Conservation (phyloP, 2,329 filamentous ascomycete genomes). For the Alternaria postmessia region DNA sequence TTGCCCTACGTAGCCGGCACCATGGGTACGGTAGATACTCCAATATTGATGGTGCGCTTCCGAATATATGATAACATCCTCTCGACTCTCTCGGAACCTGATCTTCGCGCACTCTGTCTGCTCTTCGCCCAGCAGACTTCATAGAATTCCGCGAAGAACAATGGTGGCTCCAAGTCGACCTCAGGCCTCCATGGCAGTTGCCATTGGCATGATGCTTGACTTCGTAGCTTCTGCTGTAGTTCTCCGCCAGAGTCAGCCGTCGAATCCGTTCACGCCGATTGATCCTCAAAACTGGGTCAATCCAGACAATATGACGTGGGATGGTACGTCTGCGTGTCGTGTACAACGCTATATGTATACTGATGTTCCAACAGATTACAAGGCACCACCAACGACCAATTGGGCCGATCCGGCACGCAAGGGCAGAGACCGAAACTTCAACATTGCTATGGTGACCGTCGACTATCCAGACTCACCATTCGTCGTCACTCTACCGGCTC, state of each 20-base stretch:
- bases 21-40: background rate
- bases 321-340: conserved; percentile 12
- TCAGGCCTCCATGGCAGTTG: conserved; percentile 20
- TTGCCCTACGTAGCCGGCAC: background rate
- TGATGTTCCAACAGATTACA: conserved; percentile 50
- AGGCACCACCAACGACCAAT: conserved; percentile 56
- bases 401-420: conserved; percentile 58
- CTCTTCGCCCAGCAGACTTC: background rate
- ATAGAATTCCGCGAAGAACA: background rate
- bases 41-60: background rate
- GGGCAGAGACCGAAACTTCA: conserved; percentile 62
- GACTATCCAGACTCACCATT: conserved; percentile 62
- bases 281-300: conserved; percentile 64
- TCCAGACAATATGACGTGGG: conserved; percentile 61
- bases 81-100: background rate
- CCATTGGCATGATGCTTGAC: conserved; percentile 28
- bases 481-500: conserved; percentile 56
- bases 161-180: background rate
- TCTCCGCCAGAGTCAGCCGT: conserved; percentile 18
- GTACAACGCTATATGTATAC: conserved; percentile 59
- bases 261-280: conserved; percentile 59
- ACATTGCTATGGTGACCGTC: conserved; percentile 63
- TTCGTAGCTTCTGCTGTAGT: conserved; percentile 26
- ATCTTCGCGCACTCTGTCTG: background rate
- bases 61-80: background rate